Evolutionary conservation across 192 early-diverging fungal species (phyloP), one percentile per base, ranked within the genome.

Genomic region (Globomyces pollinis-pini): DNA sequence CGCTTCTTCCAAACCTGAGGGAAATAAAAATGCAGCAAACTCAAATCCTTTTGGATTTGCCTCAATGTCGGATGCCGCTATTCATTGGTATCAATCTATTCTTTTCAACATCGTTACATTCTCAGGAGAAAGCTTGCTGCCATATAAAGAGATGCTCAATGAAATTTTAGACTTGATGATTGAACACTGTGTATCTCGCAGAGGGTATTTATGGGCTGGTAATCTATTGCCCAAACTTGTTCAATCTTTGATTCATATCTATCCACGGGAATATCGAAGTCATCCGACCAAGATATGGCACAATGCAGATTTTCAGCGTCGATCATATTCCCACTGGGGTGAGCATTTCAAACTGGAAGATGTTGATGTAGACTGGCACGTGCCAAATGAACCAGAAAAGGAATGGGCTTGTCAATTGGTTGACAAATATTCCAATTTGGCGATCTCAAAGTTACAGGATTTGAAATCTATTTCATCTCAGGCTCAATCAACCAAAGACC

Each of bases 61-160:
- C 20, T 41, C 68, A 53, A 66, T 74, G 63, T 79, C 80, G 2
- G 86, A 87, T 61, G 68, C 87, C 0, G 78, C 72, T 7, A 63
- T 91, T 24, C 90, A 92, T 62, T 92, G 89, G 83, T 80, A 84
- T 57, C 90, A 92, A 47, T 69, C 63, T 16, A 80, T 89, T 31
- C 47, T 91, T 16, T 28, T 56, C 42, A 77, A 74, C 18, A 65
- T 88, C 2, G 41, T 86, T 3, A 53, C 62, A 18, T 58, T 67
- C 13, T 50, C 72, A 28, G 86, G 84, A 28, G 30, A 35, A 0
- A 72, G 78, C 9, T 35, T 83, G 1, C 68, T 87, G 8, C 42
- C 65, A 29, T 70, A 85, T 45, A 70, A 72, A 50, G 34, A 53
- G 13, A 75, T 84, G 21, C 44, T 88, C 9, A 31, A 80, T 7